Conservation (phyloP, 768 basidiomycete species). For the Leucosporidium creatinivorum region DNA sequence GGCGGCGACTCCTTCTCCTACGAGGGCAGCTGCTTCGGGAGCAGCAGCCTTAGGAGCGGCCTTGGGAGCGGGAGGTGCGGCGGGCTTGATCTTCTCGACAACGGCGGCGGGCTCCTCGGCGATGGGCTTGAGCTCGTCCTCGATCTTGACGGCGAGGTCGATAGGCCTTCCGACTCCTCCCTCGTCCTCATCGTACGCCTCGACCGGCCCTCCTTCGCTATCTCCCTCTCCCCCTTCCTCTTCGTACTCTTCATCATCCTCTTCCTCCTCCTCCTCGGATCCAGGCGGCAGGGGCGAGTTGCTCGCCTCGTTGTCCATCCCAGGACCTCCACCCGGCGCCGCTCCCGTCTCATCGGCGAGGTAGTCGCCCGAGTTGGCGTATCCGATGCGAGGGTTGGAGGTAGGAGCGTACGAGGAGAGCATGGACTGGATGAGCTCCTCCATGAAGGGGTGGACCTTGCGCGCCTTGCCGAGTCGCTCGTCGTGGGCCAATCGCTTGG, state of each 20-base stretch:
- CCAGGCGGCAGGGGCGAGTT: not conserved
- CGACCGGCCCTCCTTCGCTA: conserved; percentile 30
- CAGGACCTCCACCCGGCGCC: conserved; percentile 23
- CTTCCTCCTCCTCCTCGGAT: conserved; percentile 15
- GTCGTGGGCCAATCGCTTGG: conserved; percentile 34
- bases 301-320: conserved; percentile 21
- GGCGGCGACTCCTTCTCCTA: not conserved
- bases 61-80: conserved; percentile 10
- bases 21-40: conserved; percentile 10
- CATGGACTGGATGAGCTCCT: conserved; percentile 35
- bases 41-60: conserved; percentile 18
- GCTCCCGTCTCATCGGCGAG: conserved; percentile 35
- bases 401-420: conserved; percentile 30
- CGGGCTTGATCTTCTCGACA: conserved; percentile 42
- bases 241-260: conserved; percentile 43
- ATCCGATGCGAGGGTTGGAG: conserved; percentile 16
- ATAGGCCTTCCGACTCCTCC: conserved; percentile 31
- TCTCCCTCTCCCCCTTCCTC: conserved; percentile 51
- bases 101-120: conserved; percentile 9
- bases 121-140: conserved; percentile 9
- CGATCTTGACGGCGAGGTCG: conserved; percentile 32
- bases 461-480: conserved; percentile 28
- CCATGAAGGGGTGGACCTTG: conserved; percentile 36
- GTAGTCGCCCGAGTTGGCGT: conserved; percentile 35
- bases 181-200: conserved; percentile 29